Conservation (phyloP, 306 rosid species). For the Trichosanthes truncata region DNA sequence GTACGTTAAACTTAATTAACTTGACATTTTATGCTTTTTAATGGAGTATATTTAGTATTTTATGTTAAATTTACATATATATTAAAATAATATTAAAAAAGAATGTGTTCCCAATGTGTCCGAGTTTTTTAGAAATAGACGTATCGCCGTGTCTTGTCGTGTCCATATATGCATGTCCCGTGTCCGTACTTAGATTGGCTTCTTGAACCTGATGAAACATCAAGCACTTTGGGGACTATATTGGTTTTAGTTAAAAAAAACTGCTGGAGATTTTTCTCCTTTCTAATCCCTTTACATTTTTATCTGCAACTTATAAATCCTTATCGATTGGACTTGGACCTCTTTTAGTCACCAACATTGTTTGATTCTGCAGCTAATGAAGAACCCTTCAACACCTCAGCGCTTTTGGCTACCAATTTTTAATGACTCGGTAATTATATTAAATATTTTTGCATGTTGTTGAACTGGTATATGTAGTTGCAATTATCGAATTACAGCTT, state of each 20-base stretch:
- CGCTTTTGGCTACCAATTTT: slow-evolving; percentile 90
- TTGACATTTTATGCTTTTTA: no score
- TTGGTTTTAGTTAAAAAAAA: not conserved
- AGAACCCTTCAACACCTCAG: slow-evolving; percentile 84
- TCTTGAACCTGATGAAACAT: not conserved
- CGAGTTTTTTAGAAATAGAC: no score
- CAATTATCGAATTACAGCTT: not conserved
- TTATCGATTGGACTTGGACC: not conserved
- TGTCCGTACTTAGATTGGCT: no score
- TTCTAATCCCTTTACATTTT: not conserved
- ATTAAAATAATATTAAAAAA: no score
- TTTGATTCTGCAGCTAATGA: slow-evolving; percentile 57
- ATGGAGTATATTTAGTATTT: no score
- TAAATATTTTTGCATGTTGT: not conserved
- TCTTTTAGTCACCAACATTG: not conserved
- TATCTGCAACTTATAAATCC: not conserved
- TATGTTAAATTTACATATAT: no score
- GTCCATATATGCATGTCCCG: no score
- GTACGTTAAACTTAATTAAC: no score
- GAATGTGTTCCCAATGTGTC: no score
- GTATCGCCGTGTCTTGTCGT: no score
- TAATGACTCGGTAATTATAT: slow-evolving; percentile 60
- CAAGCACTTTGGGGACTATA: not conserved
- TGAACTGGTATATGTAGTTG: not conserved
- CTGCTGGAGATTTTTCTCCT: not conserved